Percentiles rank a stretch among this genome's conserved stretches.
These are phyloP conservation scores for Sclerotinia sclerotiorum DNA, from an alignment of 2,329 filamentous ascomycete genomes.

Conservation along the genomic window DNA sequence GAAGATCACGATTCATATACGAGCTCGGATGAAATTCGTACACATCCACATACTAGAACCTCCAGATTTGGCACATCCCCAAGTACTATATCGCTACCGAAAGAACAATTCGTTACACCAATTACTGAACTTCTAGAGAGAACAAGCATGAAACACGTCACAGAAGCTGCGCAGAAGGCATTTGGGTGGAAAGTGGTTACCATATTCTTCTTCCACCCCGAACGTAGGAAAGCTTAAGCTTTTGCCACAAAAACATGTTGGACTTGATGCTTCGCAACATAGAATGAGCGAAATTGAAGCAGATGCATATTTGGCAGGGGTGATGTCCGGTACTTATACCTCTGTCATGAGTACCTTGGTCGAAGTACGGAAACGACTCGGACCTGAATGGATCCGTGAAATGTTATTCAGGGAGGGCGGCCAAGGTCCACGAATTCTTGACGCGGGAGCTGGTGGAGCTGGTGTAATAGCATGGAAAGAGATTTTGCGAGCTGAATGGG, in stretches of 20 bases:
- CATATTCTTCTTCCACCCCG: slow-evolving; percentile 73
- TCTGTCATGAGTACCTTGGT: slow-evolving; percentile 66
- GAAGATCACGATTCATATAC: slow-evolving; percentile 34
- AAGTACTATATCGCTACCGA: slow-evolving; percentile 72
- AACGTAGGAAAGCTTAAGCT: slow-evolving; percentile 48
- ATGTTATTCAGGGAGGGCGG: slow-evolving; percentile 58
- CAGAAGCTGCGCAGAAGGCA: slow-evolving; percentile 65
- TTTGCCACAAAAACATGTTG: slow-evolving; percentile 62
- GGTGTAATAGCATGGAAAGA: slow-evolving; percentile 75
- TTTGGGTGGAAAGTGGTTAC: slow-evolving; percentile 80
- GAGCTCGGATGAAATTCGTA: slow-evolving; percentile 49
- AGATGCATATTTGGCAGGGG: slow-evolving; percentile 67
- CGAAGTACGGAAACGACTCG: slow-evolving; percentile 72
- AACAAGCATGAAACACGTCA: slow-evolving; percentile 72
- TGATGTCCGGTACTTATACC: slow-evolving; percentile 71
- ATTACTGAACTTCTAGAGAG: slow-evolving; percentile 67
- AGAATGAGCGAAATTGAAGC: slow-evolving; percentile 74
- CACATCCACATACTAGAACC: slow-evolving; percentile 71
- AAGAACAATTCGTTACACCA: slow-evolving; percentile 66
- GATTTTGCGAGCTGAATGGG: slow-evolving; percentile 78
- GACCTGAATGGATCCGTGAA: slow-evolving; percentile 66
- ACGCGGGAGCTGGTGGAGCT: slow-evolving; percentile 73
- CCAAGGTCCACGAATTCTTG: slow-evolving; percentile 63
- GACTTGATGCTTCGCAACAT: slow-evolving; percentile 61
- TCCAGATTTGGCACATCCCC: slow-evolving; percentile 76